Base-by-base conservation (phyloP, 805 yeast genomes). In the Spathaspora hagerdaliae region DNA sequence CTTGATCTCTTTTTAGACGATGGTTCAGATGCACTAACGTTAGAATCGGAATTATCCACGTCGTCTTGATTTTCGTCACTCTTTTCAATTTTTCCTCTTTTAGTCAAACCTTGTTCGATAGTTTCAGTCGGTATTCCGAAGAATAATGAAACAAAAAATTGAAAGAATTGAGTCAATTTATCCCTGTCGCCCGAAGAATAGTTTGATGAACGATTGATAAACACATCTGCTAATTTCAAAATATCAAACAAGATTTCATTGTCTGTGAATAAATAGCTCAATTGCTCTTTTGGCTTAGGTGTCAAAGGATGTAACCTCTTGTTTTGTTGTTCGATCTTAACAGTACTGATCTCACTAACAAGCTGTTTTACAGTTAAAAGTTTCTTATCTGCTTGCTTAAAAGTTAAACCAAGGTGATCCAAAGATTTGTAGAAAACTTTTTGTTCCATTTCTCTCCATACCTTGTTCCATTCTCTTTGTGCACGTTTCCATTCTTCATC, bases 401-500 rank as follows among this genome's bases (percentile, higher is more conserved):
- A 94, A 0, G 97, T 91, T 56, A 94, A 75, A 1, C 99, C 99
- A 51, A 92, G 72, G 63, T 94, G 99, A 63, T 94, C 99, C 53
- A 94, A 74, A 2, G 97, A 87, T 65, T 94, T 94, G 72, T 82
- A 88, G 63, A 87, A 91, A 0, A 90, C 96, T 58, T 89, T 91
- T 60, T 91, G 96, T 65, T 94, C 99, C 68, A 95, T 82, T 67
- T 92, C 98, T 60, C 99, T 82, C 99, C 99, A 94, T 11, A 90
- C 96, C 62, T 92, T 92, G 67, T 92, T 92, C 98, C 99, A 94
- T 63, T 94, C 98, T 57, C 98, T 81, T 58, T 92, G 99, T 1
- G 97, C 91, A 51, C 97, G 81, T 65, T 89, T 87, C 99, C 99
- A 94, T 67, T 94, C 99, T 66, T 94, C 98, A 62, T 94, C 98